Conservation (phyloP, 2,329 filamentous ascomycete genomes). For the Pyricularia pennisetigena region DNA sequence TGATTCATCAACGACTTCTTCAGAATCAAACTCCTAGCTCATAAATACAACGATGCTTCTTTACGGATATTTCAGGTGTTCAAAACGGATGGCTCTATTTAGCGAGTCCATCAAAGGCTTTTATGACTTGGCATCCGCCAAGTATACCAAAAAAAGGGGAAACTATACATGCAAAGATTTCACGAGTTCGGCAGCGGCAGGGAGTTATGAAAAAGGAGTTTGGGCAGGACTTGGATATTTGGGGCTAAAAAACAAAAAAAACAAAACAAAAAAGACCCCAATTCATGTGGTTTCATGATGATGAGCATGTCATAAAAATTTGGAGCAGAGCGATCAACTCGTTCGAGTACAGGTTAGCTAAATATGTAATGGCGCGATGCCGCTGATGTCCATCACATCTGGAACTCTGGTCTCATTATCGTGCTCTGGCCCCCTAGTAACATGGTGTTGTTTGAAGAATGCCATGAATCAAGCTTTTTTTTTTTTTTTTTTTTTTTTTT, state of each 20-base stretch:
- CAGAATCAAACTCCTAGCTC: neutral
- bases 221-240: neutral
- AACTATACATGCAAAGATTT: neutral
- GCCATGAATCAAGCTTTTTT: neutral
- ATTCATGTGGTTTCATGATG: neutral
- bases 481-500: too few species aligned
- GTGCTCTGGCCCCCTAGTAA: too few species aligned
- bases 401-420: neutral
- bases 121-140: neutral
- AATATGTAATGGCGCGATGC: neutral
- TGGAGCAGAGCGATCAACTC: neutral
- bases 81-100: neutral
- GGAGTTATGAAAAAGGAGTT: neutral
- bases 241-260: neutral
- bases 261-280: neutral
- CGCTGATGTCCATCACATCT: neutral
- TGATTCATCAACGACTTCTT: neutral
- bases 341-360: neutral
- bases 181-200: neutral
- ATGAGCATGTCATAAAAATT: neutral
- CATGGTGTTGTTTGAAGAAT: too few species aligned
- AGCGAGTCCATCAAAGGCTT: neutral
- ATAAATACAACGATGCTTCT: neutral
- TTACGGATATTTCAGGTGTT: neutral
- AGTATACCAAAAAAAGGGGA: neutral